Conservation (phyloP, 495 filamentous ascomycete genomes). For the Trichocladium uniseriatum region DNA sequence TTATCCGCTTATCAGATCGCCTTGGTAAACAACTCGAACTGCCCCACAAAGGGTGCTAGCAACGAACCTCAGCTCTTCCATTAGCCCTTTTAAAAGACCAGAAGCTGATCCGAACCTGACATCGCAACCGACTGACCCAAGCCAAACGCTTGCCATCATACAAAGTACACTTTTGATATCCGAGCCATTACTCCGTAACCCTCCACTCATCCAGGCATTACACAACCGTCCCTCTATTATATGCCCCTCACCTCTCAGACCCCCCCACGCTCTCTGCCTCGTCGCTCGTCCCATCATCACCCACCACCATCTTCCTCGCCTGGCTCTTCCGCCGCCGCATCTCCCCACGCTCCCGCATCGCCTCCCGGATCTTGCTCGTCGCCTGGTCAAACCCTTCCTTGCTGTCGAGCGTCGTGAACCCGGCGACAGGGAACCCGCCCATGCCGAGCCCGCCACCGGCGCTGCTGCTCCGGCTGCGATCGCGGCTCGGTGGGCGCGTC, state of each 20-base stretch:
- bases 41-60: too few species aligned
- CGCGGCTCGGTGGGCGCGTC: slow-evolving; percentile 66
- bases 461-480: slow-evolving; percentile 62
- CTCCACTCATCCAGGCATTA: too few species aligned
- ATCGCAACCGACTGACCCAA: too few species aligned
- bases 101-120: too few species aligned
- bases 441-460: slow-evolving; percentile 38
- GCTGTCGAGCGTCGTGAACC: slow-evolving; percentile 61
- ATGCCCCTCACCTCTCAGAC: too few species aligned
- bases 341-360: slow-evolving; percentile 77
- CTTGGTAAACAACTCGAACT: too few species aligned
- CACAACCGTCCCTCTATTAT: too few species aligned
- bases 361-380: slow-evolving; percentile 72
- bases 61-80: too few species aligned
- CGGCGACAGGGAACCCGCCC: slow-evolving; percentile 55
- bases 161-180: too few species aligned
- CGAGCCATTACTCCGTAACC: too few species aligned
- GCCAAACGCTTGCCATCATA: too few species aligned
- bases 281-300: slow-evolving; percentile 19
- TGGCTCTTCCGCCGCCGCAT: slow-evolving; percentile 61
- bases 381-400: slow-evolving; percentile 74
- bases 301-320: slow-evolving; percentile 35
- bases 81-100: too few species aligned
- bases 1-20: neutral
- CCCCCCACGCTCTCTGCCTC: slow-evolving; percentile 15